Conservation (phyloP, 2,329 filamentous ascomycete species). For the Pseudogymnoascus sp. region DNA sequence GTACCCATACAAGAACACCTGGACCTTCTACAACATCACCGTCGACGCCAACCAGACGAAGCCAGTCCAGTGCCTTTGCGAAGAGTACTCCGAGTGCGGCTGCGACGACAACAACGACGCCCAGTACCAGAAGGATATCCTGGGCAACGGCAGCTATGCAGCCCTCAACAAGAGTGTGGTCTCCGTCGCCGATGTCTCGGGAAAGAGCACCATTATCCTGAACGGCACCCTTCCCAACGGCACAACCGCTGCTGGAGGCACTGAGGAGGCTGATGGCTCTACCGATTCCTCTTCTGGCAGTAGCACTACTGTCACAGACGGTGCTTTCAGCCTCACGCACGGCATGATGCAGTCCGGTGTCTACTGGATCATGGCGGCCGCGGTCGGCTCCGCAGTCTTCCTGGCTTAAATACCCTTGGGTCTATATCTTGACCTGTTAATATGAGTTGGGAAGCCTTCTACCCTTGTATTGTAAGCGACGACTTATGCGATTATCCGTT, state of each 20-base stretch:
- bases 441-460: not conserved
- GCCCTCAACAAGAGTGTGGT: constrained; percentile 57
- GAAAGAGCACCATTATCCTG: constrained; percentile 58
- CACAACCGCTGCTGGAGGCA: constrained; percentile 48
- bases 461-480: not conserved
- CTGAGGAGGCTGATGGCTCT: constrained; percentile 36
- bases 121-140: constrained; percentile 54
- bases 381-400: constrained; percentile 24
- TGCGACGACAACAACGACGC: constrained; percentile 62
- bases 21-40: constrained; percentile 44
- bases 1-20: constrained; percentile 53
- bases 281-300: constrained; percentile 16
- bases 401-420: constrained; percentile 15
- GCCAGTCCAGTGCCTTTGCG: constrained; percentile 57
- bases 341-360: constrained; percentile 20
- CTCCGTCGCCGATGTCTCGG: constrained; percentile 56
- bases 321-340: not conserved
- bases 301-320: not conserved
- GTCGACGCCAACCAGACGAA: constrained; percentile 49
- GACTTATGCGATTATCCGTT: not conserved
- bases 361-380: constrained; percentile 28
- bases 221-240: constrained; percentile 71
- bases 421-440: not conserved
- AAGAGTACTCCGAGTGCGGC: constrained; percentile 49
- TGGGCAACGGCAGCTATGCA: constrained; percentile 59